Conservation (phyloP, 345 rosid genomes). For the Odontarrhena argentea region DNA sequence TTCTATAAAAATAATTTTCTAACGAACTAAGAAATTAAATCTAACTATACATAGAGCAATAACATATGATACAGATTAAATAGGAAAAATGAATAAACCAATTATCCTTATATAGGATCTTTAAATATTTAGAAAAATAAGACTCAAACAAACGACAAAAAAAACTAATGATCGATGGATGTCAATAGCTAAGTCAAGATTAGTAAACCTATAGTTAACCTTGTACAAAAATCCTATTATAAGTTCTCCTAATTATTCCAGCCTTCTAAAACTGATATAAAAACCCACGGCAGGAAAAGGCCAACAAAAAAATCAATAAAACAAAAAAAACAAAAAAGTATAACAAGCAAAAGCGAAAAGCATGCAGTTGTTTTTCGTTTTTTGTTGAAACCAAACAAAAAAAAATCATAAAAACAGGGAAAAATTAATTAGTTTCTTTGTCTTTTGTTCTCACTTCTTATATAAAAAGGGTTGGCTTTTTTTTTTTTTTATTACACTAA, state of each 20-base stretch:
- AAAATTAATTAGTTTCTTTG: constrained; percentile 11
- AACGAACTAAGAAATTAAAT: constrained; percentile 5
- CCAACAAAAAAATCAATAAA: constrained; percentile 4
- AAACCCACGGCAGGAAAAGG: not conserved
- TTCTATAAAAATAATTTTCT: not conserved
- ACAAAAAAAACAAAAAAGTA: not conserved
- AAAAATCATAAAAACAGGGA: constrained; percentile 1
- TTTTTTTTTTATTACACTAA: constrained; percentile 10
- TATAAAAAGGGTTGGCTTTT: constrained; percentile 30
- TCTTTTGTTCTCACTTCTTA: constrained; percentile 8
- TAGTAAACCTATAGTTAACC: constrained; percentile 45
- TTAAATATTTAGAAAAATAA: constrained; percentile 17
- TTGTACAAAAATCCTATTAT: constrained; percentile 28
- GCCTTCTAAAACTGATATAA: constrained; percentile 20
- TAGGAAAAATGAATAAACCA: not conserved
- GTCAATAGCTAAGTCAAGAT: constrained; percentile 29
- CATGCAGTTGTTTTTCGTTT: constrained; percentile 45
- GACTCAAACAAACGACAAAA: not conserved
- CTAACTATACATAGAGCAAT: constrained; percentile 1
- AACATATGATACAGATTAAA: constrained; percentile 28
- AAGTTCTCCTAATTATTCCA: constrained; percentile 14
- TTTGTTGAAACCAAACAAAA: constrained; percentile 29
- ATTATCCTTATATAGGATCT: constrained; percentile 25
- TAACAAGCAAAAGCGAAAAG: constrained; percentile 42
- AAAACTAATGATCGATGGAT: constrained; percentile 23